Evolutionary conservation across 768 basidiomycete species (phyloP).

Genomic region (Xanthoconium stramineum): DNA sequence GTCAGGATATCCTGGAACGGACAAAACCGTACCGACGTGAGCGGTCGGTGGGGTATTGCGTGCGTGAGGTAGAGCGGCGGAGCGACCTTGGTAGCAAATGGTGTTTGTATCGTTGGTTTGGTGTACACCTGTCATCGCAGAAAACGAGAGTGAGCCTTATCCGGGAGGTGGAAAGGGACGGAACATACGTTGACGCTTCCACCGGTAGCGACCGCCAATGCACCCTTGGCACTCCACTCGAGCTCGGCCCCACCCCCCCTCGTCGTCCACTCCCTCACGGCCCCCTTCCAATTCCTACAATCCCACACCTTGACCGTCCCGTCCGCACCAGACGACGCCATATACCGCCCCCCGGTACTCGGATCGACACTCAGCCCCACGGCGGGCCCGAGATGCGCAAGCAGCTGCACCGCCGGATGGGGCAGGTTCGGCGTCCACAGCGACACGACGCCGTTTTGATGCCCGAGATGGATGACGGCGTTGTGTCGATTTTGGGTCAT

Average conservation of each 20-base stretch:
- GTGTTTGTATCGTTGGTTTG: constrained; percentile 58
- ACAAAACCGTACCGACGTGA: constrained; percentile 75
- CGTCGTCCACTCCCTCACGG: constrained; percentile 74
- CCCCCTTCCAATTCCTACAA: constrained; percentile 91
- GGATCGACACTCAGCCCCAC: constrained; percentile 80
- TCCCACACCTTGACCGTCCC: constrained; percentile 95
- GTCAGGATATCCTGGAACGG: constrained; percentile 87
- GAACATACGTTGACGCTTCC: constrained; percentile 75
- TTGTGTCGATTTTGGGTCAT: constrained; percentile 93
- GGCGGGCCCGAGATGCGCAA: constrained; percentile 89
- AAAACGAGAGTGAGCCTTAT: background rate
- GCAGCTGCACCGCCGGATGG: constrained; percentile 85
- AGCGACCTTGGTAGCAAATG: constrained; percentile 43
- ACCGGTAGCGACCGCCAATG: constrained; percentile 76
- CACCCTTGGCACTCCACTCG: constrained; percentile 85
- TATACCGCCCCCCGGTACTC: constrained; percentile 80
- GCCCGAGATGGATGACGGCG: constrained; percentile 92
- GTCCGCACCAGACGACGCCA: constrained; percentile 88
- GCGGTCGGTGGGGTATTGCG: constrained; percentile 74
- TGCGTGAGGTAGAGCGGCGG: constrained; percentile 91
- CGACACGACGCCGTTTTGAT: constrained; percentile 93
- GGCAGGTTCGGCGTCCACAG: constrained; percentile 96
- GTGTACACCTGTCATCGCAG: constrained; percentile 59
- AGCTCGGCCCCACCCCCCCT: constrained; percentile 66
- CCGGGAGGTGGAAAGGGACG: background rate